phyloP scores from a whole-genome alignment of 805 yeast species.

The Vanderwaltozyma yarrowii region DNA sequence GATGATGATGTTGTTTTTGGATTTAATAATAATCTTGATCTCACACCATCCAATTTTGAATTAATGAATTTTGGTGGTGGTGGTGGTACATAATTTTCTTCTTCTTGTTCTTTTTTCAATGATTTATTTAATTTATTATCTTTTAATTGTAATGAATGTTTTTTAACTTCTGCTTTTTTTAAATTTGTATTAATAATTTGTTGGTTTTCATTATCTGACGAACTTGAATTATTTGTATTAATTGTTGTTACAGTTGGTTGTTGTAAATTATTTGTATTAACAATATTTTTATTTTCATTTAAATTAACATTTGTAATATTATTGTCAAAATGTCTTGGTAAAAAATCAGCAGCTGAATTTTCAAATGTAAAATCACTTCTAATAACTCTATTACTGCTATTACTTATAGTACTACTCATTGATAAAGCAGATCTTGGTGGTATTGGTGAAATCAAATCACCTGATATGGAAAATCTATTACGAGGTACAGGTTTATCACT shows the following conservation, averaged over 20 bases:
- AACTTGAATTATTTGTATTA: too few species aligned
- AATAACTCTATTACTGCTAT: not conserved
- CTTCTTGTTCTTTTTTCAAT: not conserved
- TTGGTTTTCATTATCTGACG: too few species aligned
- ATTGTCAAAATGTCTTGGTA: not conserved
- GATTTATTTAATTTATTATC: not conserved
- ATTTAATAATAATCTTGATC: constrained; percentile 20
- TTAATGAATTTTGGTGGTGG: constrained; percentile 25
- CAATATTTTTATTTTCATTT: too few species aligned
- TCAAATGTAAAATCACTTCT: not conserved
- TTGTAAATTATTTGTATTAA: too few species aligned
- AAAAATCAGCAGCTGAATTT: not conserved
- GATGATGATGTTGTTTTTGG: constrained; percentile 14
- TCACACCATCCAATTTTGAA: constrained; percentile 24
- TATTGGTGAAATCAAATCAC: constrained; percentile 7
- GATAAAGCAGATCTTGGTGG: constrained; percentile 12
- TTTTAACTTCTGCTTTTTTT: not conserved
- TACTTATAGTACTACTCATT: constrained; percentile 2
- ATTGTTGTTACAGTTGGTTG: not conserved
- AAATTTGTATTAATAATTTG: too few species aligned
- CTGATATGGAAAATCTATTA: not conserved
- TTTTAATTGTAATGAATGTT: not conserved
- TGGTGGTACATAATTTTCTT: constrained; percentile 12
- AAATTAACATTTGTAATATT: not conserved
- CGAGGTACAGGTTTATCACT: not conserved